Evolutionary conservation across 2,329 filamentous ascomycete genomes (phyloP).

Genomic region (Curvularia spicifera): DNA sequence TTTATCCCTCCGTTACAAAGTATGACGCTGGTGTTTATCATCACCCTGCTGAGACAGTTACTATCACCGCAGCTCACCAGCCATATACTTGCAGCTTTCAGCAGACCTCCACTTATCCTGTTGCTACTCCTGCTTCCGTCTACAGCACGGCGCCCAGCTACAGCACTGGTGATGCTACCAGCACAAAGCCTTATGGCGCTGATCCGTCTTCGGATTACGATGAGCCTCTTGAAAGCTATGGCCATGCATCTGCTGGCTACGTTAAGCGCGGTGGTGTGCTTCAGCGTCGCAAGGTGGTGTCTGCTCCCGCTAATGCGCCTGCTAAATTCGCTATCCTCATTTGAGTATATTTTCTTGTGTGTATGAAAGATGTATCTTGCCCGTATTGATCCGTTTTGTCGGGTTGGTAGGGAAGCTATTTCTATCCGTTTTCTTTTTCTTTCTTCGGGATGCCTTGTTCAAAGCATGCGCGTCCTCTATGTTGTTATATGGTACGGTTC

Average conservation of each 20-base stretch:
- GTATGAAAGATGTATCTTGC: background rate
- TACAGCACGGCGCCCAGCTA: background rate
- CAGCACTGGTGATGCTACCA: background rate
- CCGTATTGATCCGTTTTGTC: background rate
- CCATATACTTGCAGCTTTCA: background rate
- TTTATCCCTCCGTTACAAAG: background rate
- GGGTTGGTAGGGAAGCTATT: background rate
- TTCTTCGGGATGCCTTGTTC: background rate
- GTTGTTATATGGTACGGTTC: background rate
- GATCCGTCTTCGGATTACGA: slow-evolving; percentile 28
- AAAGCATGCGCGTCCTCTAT: background rate
- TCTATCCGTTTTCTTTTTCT: background rate
- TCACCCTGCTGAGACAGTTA: background rate
- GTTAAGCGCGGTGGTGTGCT: slow-evolving; percentile 33
- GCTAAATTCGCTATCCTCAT: background rate
- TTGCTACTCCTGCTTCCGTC: background rate
- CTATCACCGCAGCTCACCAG: background rate
- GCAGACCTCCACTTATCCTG: background rate
- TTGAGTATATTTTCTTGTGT: background rate
- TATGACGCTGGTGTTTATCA: background rate
- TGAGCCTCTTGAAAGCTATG: slow-evolving; percentile 6
- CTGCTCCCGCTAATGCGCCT: background rate
- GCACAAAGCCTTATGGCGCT: background rate
- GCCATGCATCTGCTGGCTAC: slow-evolving; percentile 20
- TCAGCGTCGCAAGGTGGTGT: slow-evolving; percentile 23